Evolutionary conservation across 495 filamentous ascomycete genomes (phyloP), one percentile per base, ranked within the genome.

Genomic region (Penicillium desertorum): DNA sequence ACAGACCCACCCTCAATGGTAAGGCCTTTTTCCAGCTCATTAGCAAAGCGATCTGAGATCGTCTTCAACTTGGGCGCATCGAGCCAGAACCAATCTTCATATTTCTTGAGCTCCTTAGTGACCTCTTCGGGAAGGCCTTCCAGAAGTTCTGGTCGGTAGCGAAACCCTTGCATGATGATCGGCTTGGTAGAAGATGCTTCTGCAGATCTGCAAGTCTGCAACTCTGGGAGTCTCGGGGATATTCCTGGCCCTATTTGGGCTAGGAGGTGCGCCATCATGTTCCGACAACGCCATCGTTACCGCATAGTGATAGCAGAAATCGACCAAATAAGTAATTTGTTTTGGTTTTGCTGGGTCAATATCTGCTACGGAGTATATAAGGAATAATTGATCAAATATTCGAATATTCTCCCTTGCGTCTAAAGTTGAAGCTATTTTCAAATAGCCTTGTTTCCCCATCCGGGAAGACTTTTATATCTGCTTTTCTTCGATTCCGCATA

Each of bases 1-100:
- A 98, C 96, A 66, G 83, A 88, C 20, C 90, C 89, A 29, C 92
- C 92, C 62, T 92, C 88, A 36, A 85, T 79, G 34, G 82, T 87
- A 23, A 97, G 80, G n/a, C 90, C 90, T 74, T 88, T 90, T 22
- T 82, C 79, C 45, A 98, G 83, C 74, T 97, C 92, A 5, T 75
- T 74, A 17, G 89, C 81, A 67, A 96, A 96, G 58, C 92, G 89
- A 14, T 85, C 78, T 17, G 90, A 91, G 65, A 98, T 91, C 89
- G 81, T 67, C 79, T 92, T 96, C 17, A 96, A 80, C 74, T 87
- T 90, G n/a, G 78, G 69, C 16, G 75, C 78, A 45, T 86, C 82
- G 23, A 96, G 77, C 10, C 82, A 83, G 71, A 96, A 96, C 45
- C 85, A 76, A 32, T 88, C 79, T 74, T 96, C 90, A 39, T 95